A percentile compares a stretch with the other conserved stretches of the same genome.
Conservation (phyloP, 1,284 basidiomycete species). For the Marasmius fiardii region DNA sequence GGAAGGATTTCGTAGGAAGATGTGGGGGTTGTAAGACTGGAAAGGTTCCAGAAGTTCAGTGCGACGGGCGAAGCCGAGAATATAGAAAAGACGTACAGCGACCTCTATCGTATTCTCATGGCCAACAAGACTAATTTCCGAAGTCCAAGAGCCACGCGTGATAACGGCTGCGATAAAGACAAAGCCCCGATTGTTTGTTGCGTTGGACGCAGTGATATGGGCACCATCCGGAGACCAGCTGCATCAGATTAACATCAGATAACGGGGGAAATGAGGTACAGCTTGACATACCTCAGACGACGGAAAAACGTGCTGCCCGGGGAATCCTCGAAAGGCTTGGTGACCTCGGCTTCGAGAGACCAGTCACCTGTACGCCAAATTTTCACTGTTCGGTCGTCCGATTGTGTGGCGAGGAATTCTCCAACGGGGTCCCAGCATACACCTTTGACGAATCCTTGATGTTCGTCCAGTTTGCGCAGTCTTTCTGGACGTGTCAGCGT, state of each 20-base stretch:
- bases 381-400: constrained; percentile 94
- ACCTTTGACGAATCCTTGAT: constrained; percentile 97
- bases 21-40: constrained; percentile 88
- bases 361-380: constrained; percentile 96
- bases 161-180: constrained; percentile 98
- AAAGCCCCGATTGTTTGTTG: constrained; percentile 92
- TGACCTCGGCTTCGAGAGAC: constrained; percentile 80
- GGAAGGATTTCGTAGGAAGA: constrained; percentile 78
- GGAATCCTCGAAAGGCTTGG: constrained; percentile 89
- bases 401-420: constrained; percentile 94
- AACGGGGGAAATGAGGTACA: constrained; percentile 1
- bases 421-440: constrained; percentile 98
- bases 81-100: constrained; percentile 52
- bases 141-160: constrained; percentile 82
- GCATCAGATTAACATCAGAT: constrained; percentile 4
- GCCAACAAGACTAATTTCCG: constrained; percentile 91
- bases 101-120: constrained; percentile 99
- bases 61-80: constrained; percentile 11
- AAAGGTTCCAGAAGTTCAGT: constrained; percentile 15
- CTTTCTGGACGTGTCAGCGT: constrained; percentile 49
- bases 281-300: constrained; percentile 69
- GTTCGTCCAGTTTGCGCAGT: constrained; percentile 80
- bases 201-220: constrained; percentile 95
- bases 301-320: constrained; percentile 96
- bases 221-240: constrained; percentile 99